Evolutionary conservation across 352 stramenopile species (phyloP).

Genomic region (Pythium vanterpoolii): DNA sequence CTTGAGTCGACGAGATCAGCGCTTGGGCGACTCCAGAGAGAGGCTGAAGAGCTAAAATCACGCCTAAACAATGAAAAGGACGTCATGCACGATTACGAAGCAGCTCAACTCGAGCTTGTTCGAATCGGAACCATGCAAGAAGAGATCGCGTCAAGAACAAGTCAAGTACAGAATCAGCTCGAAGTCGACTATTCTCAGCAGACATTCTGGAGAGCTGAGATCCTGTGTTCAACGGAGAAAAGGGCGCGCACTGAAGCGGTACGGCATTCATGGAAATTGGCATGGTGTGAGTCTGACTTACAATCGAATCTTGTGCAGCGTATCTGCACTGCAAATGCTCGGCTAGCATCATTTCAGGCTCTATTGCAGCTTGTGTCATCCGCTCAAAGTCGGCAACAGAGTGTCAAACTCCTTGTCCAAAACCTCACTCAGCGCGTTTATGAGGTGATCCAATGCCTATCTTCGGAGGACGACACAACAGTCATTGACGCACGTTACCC

Average conservation of each 20-base stretch:
- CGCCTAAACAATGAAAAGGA: not conserved
- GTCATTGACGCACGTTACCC: not conserved
- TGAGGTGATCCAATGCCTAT: not conserved
- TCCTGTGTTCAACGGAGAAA: not conserved
- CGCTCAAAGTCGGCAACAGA: not conserved
- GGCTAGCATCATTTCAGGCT: not conserved
- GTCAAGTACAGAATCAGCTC: not conserved
- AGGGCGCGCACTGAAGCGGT: not conserved
- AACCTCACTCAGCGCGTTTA: not conserved
- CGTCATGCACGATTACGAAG: conserved; percentile 1
- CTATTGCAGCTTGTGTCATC: not conserved
- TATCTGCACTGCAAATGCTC: not conserved
- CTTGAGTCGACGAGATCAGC: conserved; percentile 2
- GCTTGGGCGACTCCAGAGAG: not conserved
- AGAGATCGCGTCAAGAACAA: not conserved
- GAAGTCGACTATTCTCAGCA: not conserved
- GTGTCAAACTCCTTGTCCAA: not conserved
- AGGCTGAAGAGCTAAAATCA: not conserved
- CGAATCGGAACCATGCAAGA: conserved; percentile 7
- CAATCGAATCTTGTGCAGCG: not conserved
- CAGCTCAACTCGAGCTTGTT: conserved; percentile 14
- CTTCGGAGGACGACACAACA: not conserved
- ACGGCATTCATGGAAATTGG: not conserved
- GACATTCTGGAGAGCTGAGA: not conserved
- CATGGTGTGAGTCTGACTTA: not conserved